Percentiles rank a stretch among this genome's conserved stretches.
These are phyloP conservation scores for Coemansia sp. DNA, from an alignment of 192 early-diverging fungal genomes.

Conservation along the genomic window DNA sequence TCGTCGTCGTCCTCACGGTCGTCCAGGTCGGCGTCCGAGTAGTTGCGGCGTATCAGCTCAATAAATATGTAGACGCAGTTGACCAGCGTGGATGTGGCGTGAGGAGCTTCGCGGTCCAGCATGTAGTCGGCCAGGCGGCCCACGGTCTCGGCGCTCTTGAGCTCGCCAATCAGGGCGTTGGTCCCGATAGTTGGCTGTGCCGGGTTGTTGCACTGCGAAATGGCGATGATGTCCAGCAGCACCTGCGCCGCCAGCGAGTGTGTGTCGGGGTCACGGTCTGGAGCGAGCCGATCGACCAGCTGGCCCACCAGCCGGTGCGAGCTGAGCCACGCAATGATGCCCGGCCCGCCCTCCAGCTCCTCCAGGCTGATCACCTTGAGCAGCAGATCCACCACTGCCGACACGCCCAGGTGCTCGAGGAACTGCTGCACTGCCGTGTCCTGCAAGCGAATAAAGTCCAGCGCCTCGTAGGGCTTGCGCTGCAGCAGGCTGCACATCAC, in stretches of 20 bases:
- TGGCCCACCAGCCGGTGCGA: constrained; percentile 71
- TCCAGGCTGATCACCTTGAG: constrained; percentile 92
- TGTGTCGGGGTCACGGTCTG: constrained; percentile 73
- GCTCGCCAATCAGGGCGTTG: constrained; percentile 63
- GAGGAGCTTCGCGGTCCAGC: constrained; percentile 71
- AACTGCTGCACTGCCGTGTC: constrained; percentile 73
- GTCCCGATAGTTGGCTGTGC: constrained; percentile 64
- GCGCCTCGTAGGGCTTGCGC: constrained; percentile 88
- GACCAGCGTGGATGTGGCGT: constrained; percentile 82
- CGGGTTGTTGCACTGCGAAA: constrained; percentile 68
- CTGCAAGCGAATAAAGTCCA: constrained; percentile 79
- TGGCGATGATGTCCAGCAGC: constrained; percentile 78
- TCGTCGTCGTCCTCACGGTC: not conserved
- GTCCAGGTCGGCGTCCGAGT: constrained; percentile 45
- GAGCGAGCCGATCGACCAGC: constrained; percentile 78
- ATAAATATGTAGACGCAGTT: constrained; percentile 97
- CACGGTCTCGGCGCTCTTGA: constrained; percentile 78
- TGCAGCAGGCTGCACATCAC: constrained; percentile 82
- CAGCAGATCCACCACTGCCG: constrained; percentile 86
- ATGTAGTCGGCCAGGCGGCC: constrained; percentile 80
- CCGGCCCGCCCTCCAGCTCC: constrained; percentile 80
- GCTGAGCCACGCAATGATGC: constrained; percentile 90
- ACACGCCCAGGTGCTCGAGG: constrained; percentile 80
- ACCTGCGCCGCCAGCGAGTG: constrained; percentile 82
- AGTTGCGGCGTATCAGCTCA: constrained; percentile 96